These are phyloP conservation scores for Trichophyton verrucosum DNA, from an alignment of 2,329 filamentous ascomycete species.

Conservation along the genomic window DNA sequence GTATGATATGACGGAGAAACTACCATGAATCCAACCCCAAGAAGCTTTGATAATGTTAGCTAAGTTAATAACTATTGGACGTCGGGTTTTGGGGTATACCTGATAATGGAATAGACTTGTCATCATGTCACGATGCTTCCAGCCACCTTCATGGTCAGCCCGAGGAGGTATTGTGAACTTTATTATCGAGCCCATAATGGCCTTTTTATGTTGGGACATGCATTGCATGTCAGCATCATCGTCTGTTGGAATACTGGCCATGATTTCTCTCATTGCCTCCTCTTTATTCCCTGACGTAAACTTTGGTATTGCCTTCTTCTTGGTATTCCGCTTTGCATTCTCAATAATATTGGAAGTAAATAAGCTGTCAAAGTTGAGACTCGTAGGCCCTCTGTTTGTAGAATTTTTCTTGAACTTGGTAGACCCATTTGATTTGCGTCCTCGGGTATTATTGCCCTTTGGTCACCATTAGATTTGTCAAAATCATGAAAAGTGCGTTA, in stretches of 20 bases:
- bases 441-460: background rate
- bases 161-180: slow-evolving; percentile 20
- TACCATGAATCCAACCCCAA: slow-evolving; percentile 26
- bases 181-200: slow-evolving; percentile 19
- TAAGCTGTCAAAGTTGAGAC: slow-evolving; percentile 9
- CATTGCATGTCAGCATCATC: slow-evolving; percentile 18
- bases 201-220: slow-evolving; percentile 17
- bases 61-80: background rate
- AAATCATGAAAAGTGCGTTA: background rate
- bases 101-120: slow-evolving; percentile 27
- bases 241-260: slow-evolving; percentile 21
- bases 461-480: background rate
- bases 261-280: slow-evolving; percentile 23
- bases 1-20: background rate
- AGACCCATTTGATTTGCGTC: background rate
- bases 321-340: slow-evolving; percentile 15
- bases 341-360: slow-evolving; percentile 9
- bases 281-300: slow-evolving; percentile 18
- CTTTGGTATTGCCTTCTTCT: slow-evolving; percentile 16
- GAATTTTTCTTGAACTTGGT: background rate
- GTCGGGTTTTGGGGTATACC: slow-evolving; percentile 13
- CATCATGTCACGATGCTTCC: slow-evolving; percentile 23
- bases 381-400: background rate
- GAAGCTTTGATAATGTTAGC: slow-evolving; percentile 16
- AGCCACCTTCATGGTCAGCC: slow-evolving; percentile 21